phyloP scores from a whole-genome alignment of 2,329 filamentous ascomycete genomes.

The Trichoderma harzianum region DNA sequence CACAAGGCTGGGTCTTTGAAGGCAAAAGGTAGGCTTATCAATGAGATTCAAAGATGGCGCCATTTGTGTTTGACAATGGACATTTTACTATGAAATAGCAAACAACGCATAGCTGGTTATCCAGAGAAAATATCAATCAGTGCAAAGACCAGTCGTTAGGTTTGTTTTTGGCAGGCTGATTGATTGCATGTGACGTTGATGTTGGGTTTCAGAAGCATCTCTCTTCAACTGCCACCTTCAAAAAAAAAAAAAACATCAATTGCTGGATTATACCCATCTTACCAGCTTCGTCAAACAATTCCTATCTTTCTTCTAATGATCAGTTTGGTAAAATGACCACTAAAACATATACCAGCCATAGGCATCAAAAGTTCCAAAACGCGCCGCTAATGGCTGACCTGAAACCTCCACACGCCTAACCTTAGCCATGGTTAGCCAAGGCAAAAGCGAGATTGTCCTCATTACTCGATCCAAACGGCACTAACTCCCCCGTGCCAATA shows the following conservation, averaged over 20 bases:
- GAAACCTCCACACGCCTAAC: conserved; percentile 11
- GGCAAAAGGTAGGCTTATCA: background rate
- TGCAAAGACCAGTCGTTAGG: background rate
- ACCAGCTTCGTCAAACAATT: background rate
- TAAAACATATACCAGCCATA: background rate
- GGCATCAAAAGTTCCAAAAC: background rate
- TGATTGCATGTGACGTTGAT: background rate
- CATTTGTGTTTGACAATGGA: background rate
- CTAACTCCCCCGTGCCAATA: conserved; percentile 6
- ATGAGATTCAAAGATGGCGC: background rate
- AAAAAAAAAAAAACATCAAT: background rate
- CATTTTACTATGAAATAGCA: background rate
- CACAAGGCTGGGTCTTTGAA: background rate
- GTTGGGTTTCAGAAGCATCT: background rate
- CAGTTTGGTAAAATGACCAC: background rate
- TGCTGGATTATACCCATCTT: background rate
- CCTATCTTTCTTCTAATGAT: background rate
- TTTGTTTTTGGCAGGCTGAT: background rate
- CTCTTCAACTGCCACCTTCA: background rate
- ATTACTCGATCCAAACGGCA: conserved; percentile 6
- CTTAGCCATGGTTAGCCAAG: background rate
- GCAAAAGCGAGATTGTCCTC: conserved; percentile 10
- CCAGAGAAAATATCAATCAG: background rate
- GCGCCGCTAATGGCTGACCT: conserved; percentile 1
- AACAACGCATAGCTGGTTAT: background rate